Conservation (phyloP, 495 filamentous ascomycete genomes). For the Haplographium delicatum region DNA sequence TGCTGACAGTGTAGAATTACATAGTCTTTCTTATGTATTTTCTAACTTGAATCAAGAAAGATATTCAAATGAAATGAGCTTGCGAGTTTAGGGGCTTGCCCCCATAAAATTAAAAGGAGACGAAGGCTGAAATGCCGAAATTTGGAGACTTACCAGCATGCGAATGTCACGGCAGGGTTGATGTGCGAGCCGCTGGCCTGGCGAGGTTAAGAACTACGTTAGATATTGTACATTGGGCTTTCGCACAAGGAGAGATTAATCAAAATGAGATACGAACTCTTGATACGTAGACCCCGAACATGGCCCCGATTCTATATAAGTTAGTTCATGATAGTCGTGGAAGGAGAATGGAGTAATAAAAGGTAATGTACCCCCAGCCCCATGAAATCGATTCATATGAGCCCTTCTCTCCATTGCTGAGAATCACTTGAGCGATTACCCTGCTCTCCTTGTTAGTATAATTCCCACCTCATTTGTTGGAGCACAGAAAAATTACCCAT, state of each 20-base stretch:
- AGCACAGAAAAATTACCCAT: conserved; percentile 34
- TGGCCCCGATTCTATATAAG: conserved; percentile 50
- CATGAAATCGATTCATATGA: conserved; percentile 45
- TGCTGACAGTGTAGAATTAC: too few relatives aligned
- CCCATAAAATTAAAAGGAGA: too few relatives aligned
- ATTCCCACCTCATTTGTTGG: too few relatives aligned
- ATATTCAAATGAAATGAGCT: too few relatives aligned
- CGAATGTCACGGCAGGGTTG: conserved; percentile 61
- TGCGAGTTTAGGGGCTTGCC: too few relatives aligned
- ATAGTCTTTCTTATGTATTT: too few relatives aligned
- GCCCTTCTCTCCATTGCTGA: conserved; percentile 21
- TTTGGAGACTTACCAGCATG: conserved; percentile 23
- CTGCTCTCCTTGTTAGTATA: conserved; percentile 43
- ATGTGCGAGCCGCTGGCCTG: conserved; percentile 47
- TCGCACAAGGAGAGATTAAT: too few relatives aligned
- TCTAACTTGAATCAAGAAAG: too few relatives aligned
- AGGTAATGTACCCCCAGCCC: conserved; percentile 30
- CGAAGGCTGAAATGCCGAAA: not conserved
- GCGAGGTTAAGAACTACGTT: conserved; percentile 6
- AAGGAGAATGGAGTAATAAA: not conserved
- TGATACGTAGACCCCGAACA: conserved; percentile 61
- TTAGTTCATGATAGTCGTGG: too few relatives aligned
- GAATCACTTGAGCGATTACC: conserved; percentile 24
- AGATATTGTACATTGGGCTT: not conserved
- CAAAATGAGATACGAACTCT: conserved; percentile 42